Evolutionary conservation across 176 grass and related monocot genomes (phyloP), one percentile per base, ranked within the genome.

Genomic region (Phyllostachys edulis): DNA sequence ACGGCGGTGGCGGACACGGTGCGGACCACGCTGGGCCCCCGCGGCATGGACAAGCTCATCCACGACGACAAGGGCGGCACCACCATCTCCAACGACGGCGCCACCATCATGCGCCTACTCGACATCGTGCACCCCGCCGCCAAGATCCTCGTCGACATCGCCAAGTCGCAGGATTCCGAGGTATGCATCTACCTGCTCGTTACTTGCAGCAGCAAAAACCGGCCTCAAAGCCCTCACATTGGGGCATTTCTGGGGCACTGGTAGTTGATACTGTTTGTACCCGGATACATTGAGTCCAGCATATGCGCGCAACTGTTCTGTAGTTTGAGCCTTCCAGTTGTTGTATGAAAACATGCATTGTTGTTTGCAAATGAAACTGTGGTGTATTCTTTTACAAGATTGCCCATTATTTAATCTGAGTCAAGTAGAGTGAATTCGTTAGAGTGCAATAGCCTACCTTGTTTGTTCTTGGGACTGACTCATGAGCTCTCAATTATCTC

Each of bases 11-110:
- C 74, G 9, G 96, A 98, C 88, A 74, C 82, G 27, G 85, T 98
- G 79, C 91, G 96, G 3, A 94, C 91, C 75, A 98, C 96, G 4
- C 81, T 98, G 73, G 96, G 96, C 0, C 96, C 96, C 17, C 80
- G 96, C 1, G 96, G 96, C 23, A 98, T 99, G 96, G 96, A 99
- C 86, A 99, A 99, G 87, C 86, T 99, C 79, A 91, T 96, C 85
- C 93, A 89, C 85, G 96, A 99, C 69, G 93, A 94, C 42, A 99
- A 96, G 89, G 91, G 96, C 74, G 87, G 89, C 36, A 91, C 86
- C 57, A 99, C 93, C 83, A 99, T 99, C 71, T 99, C 96, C 83
- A 99, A 96, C 63, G 96, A 99, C 66, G 93, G 93, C 27, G 96
- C 93, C 60, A 99, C 96, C 72, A 99, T 99, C 75, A 96, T 97